Evolutionary conservation across 495 filamentous ascomycete genomes (phyloP).

Genomic region (Lepidopterella palustris): DNA sequence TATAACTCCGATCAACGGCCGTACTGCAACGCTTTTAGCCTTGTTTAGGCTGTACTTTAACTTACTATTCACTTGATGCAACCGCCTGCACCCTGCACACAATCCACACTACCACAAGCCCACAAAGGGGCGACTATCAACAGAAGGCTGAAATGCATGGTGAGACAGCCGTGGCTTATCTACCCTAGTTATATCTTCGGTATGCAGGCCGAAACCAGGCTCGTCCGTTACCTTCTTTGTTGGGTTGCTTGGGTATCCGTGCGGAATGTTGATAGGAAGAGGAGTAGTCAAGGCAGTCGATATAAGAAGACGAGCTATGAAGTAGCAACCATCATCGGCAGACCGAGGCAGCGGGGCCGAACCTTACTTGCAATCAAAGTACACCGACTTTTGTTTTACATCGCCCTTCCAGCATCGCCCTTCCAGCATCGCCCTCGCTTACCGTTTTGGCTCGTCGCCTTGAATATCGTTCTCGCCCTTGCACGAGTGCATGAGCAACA

Average conservation of each 20-base stretch:
- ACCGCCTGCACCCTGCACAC: too few relatives aligned
- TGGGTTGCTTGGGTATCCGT: too few relatives aligned
- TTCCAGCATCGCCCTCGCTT: neutral
- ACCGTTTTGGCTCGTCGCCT: neutral
- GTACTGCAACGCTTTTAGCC: too few relatives aligned
- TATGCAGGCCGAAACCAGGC: too few relatives aligned
- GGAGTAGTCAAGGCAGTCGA: neutral
- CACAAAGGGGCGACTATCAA: too few relatives aligned
- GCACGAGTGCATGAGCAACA: neutral
- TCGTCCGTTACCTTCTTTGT: too few relatives aligned
- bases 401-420: neutral
- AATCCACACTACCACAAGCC: too few relatives aligned
- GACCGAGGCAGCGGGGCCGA: neutral
- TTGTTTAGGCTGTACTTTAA: too few relatives aligned
- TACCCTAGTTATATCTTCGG: too few relatives aligned
- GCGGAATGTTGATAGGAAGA: neutral
- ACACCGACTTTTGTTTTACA: neutral
- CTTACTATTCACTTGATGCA: too few relatives aligned
- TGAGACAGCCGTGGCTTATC: neutral
- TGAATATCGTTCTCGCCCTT: conserved; percentile 4
- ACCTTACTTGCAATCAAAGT: neutral
- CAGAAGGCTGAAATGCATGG: neutral
- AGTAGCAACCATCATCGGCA: neutral
- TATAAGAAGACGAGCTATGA: neutral
- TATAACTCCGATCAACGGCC: too few relatives aligned